These are phyloP conservation scores for Backusella sp. DNA, from an alignment of 192 early-diverging fungal species.

Conservation along the genomic window DNA sequence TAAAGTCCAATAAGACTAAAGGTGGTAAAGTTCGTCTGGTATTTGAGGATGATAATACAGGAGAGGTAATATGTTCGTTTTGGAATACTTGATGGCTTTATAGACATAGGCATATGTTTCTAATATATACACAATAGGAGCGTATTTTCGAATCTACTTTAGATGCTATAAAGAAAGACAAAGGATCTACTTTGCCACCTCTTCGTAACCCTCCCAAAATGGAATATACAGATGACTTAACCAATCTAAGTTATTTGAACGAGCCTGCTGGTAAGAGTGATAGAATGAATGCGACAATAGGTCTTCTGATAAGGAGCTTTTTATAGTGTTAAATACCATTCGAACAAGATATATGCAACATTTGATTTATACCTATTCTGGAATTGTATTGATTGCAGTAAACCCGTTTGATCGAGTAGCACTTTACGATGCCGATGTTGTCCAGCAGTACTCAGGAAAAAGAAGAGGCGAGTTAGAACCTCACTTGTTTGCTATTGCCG, in stretches of 20 bases:
- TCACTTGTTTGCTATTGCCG: slow-evolving; percentile 98
- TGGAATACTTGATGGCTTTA: background rate
- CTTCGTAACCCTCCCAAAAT: slow-evolving; percentile 90
- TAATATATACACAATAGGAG: slow-evolving; percentile 44
- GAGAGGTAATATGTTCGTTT: slow-evolving; percentile 13
- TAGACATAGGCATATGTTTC: background rate
- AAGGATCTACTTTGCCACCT: slow-evolving; percentile 80
- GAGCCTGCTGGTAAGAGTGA: slow-evolving; percentile 68
- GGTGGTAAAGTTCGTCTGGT: slow-evolving; percentile 58
- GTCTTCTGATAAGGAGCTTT: background rate
- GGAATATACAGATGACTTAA: slow-evolving; percentile 88
- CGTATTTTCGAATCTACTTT: slow-evolving; percentile 70
- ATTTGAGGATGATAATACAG: slow-evolving; percentile 56
- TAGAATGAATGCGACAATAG: background rate
- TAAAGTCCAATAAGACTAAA: slow-evolving; percentile 53
- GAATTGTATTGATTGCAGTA: slow-evolving; percentile 96
- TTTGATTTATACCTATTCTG: slow-evolving; percentile 99
- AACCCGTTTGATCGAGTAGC: slow-evolving; percentile 90
- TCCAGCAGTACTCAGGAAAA: slow-evolving; percentile 91
- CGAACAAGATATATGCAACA: slow-evolving; percentile 84
- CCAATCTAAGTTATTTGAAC: slow-evolving; percentile 91
- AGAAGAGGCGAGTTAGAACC: slow-evolving; percentile 94
- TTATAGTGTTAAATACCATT: slow-evolving; percentile 87
- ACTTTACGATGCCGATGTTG: slow-evolving; percentile 89
- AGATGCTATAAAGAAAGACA: slow-evolving; percentile 62